Evolutionary conservation across 179 eudicot species (phyloP), one percentile per base, ranked within the genome.

Genomic region (Silene vulgaris): DNA sequence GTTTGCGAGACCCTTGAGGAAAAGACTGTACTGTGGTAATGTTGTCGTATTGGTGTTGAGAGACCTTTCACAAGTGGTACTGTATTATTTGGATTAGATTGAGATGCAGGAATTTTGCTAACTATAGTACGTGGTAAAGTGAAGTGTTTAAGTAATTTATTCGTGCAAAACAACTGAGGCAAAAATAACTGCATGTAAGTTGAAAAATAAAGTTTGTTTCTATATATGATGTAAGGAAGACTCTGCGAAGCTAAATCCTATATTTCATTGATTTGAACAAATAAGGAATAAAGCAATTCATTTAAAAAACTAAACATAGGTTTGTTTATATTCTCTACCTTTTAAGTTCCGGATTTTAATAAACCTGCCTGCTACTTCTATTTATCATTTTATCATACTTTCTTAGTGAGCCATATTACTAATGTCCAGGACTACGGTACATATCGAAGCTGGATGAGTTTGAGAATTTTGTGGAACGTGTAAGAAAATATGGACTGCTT

Each of bases 371-470:
- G 60, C 59, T 76, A 68, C 66, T 70, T 37, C 26, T 37, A 64
- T 20, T 13, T 30, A 30, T 56, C 0, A 17, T 16, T 20, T 12
- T 45, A 29, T 56, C 0, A 17, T 16, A 28, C 45, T 7, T 54
- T 20, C 37, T 52, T 17, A n/a, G 17, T 40, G 28, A 69, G 56
- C 48, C 56, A 32, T 19, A 69, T 9, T 26, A 35, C 37, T 54
- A 62, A 45, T 65, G 73, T 78, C 3, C 61, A 95, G 99, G 97
- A 73, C 65, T 87, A 59, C 86, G 86, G 23, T 95, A 95, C 88
- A 87, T 74, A 65, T 95, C 99, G 67, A 95, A 95, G 84, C 72
- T 92, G 91, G 99, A 92, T 56, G 99, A 95, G 80, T 95, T 95
- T 82, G 97, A 95, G 82, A 88, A 79, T 84, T 95, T 92, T 79